These are phyloP conservation scores for Panicum miliaceum DNA, from an alignment of 176 grass and related monocot genomes.

Conservation along the genomic window DNA sequence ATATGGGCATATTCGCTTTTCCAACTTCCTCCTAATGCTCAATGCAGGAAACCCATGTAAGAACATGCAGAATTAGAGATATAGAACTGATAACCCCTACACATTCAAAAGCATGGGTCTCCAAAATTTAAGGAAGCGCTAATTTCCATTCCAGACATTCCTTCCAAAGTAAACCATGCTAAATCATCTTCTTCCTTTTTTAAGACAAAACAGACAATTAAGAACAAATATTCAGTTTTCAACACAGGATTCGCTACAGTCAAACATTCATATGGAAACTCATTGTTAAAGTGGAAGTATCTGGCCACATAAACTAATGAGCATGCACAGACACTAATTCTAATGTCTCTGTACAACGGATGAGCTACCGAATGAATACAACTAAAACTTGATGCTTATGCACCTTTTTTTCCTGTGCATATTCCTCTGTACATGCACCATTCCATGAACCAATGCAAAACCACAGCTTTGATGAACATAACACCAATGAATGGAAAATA, in stretches of 20 bases:
- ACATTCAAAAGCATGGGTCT: background rate
- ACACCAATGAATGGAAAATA: background rate
- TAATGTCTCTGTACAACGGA: background rate
- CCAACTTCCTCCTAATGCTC: constrained; percentile 5
- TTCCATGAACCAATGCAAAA: background rate
- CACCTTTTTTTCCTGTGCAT: background rate
- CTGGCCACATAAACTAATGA: background rate
- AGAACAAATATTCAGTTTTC: constrained; percentile 10
- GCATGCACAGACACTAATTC: background rate
- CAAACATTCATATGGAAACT: background rate
- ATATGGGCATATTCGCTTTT: background rate
- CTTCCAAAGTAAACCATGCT: background rate
- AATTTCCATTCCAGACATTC: constrained; percentile 27
- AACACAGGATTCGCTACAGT: background rate
- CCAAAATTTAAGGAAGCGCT: background rate
- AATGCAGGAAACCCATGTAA: background rate
- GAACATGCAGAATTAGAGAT: background rate
- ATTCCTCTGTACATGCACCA: background rate
- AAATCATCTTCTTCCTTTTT: background rate
- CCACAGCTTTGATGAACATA: background rate
- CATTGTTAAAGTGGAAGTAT: background rate
- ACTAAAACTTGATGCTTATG: background rate
- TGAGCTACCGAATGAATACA: background rate
- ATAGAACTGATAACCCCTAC: constrained; percentile 23
- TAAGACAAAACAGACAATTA: background rate